Percentiles rank a stretch among this genome's conserved stretches.
Evolutionary conservation across 306 rosid genomes (phyloP).

Genomic region (Prunus padus): DNA sequence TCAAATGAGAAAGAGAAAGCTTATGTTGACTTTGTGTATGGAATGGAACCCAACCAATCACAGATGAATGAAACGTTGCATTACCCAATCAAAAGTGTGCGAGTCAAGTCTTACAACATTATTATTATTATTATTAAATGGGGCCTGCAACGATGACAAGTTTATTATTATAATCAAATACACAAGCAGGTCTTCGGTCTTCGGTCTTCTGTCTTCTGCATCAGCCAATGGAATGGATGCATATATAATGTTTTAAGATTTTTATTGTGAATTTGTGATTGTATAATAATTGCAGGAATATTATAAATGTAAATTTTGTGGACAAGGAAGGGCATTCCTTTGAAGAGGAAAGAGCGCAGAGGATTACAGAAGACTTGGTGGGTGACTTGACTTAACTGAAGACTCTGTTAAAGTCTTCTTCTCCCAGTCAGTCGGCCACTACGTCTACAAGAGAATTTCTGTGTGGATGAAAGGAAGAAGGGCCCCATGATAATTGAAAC

Average conservation of each 20-base stretch:
- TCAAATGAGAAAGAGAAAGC: too few relatives aligned
- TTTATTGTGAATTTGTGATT: too few relatives aligned
- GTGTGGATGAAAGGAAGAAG: not conserved
- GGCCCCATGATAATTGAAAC: not conserved
- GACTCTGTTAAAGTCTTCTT: too few relatives aligned
- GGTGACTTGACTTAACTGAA: too few relatives aligned
- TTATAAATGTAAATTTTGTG: not conserved
- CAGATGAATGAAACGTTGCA: conserved; percentile 16
- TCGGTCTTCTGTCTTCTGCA: not conserved
- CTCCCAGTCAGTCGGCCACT: too few relatives aligned
- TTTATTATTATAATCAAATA: not conserved
- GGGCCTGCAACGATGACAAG: not conserved
- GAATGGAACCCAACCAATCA: conserved; percentile 12
- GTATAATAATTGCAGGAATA: too few relatives aligned
- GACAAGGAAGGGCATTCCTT: not conserved
- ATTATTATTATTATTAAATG: not conserved
- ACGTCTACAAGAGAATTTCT: too few relatives aligned
- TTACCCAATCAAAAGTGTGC: conserved; percentile 21
- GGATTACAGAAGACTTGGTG: too few relatives aligned
- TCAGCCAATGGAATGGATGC: not conserved
- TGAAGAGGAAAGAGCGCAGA: too few relatives aligned
- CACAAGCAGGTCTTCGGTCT: not conserved
- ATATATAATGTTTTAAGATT: too few relatives aligned
- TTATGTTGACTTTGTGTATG: not conserved
- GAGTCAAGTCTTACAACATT: not conserved